Evolutionary conservation across 345 rosid genomes (phyloP).

Genomic region (Sisymbrium altissimum): DNA sequence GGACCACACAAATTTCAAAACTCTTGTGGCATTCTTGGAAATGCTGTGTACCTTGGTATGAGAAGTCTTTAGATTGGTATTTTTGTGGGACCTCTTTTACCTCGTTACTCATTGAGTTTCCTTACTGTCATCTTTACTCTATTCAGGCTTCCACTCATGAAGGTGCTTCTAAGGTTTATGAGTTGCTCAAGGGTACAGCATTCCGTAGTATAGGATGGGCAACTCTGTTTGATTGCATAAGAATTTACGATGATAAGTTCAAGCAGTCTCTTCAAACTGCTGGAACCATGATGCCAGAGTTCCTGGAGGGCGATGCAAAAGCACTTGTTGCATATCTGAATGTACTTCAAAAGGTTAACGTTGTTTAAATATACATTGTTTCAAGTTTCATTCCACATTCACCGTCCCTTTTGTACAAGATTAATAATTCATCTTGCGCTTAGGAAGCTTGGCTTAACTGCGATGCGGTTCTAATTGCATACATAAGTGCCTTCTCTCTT

Average conservation of each 20-base stretch:
- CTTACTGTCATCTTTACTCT: conserved; percentile 19
- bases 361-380: conserved; percentile 10
- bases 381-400: conserved; percentile 2
- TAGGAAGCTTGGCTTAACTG: not conserved
- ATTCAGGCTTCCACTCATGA: conserved; percentile 89
- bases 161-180: conserved; percentile 88
- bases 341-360: conserved; percentile 85
- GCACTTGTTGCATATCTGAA: conserved; percentile 95
- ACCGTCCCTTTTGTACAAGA: not conserved
- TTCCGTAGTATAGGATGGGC: conserved; percentile 93
- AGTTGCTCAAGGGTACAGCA: conserved; percentile 80
- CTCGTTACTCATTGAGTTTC: conserved; percentile 8
- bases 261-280: conserved; percentile 81
- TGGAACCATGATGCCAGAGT: conserved; percentile 88
- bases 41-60: conserved; percentile 95
- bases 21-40: conserved; percentile 91
- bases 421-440: not conserved
- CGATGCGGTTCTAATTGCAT: not conserved
- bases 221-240: conserved; percentile 83
- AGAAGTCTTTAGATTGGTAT: conserved; percentile 14
- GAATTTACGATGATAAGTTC: conserved; percentile 83
- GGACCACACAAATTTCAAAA: conserved; percentile 91
- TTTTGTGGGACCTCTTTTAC: not conserved
- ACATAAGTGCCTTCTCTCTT: not conserved
- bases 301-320: conserved; percentile 92